Percentiles rank a stretch among this genome's conserved stretches.
These are phyloP conservation scores for Osmanthus fragrans DNA, from an alignment of 257 asterid species.

Conservation along the genomic window DNA sequence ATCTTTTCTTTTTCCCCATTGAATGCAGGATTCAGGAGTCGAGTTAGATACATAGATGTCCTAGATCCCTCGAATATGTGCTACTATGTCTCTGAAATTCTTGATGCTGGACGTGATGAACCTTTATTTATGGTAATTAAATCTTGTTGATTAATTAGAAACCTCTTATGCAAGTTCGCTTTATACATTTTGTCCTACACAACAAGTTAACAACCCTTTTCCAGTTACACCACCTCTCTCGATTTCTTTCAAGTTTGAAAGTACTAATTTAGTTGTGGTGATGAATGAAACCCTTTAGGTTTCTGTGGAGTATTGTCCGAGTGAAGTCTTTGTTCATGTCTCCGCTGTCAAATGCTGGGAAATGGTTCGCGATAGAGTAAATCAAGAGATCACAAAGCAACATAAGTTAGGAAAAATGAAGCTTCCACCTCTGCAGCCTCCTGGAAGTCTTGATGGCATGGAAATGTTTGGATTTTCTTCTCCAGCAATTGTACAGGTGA, in stretches of 20 bases:
- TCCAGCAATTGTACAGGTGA: slow-evolving; percentile 87
- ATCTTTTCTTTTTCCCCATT: slow-evolving; percentile 20
- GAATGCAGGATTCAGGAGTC: slow-evolving; percentile 87
- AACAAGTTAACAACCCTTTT: neutral
- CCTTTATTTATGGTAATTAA: slow-evolving; percentile 83
- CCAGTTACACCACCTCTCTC: neutral
- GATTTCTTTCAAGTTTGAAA: neutral
- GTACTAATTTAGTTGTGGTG: neutral
- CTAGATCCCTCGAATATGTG: slow-evolving; percentile 75
- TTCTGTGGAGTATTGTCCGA: slow-evolving; percentile 65
- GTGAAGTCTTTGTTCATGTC: slow-evolving; percentile 74
- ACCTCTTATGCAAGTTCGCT: neutral
- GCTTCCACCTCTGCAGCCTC: slow-evolving; percentile 98
- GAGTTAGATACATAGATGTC: slow-evolving; percentile 74
- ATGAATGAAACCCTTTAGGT: slow-evolving; percentile 47
- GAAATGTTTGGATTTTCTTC: slow-evolving; percentile 98
- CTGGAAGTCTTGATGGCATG: slow-evolving; percentile 94
- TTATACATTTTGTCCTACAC: neutral
- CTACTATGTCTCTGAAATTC: slow-evolving; percentile 77
- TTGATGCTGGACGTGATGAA: slow-evolving; percentile 74
- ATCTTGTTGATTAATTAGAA: neutral
- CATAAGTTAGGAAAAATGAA: slow-evolving; percentile 72
- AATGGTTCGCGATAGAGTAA: slow-evolving; percentile 88
- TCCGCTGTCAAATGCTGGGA: slow-evolving; percentile 94
- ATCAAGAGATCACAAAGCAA: slow-evolving; percentile 76